Percentiles rank a stretch among this genome's conserved stretches.
Evolutionary conservation across 192 early-diverging fungal genomes (phyloP).

Genomic region (Phlyctochytrium planicorne): DNA sequence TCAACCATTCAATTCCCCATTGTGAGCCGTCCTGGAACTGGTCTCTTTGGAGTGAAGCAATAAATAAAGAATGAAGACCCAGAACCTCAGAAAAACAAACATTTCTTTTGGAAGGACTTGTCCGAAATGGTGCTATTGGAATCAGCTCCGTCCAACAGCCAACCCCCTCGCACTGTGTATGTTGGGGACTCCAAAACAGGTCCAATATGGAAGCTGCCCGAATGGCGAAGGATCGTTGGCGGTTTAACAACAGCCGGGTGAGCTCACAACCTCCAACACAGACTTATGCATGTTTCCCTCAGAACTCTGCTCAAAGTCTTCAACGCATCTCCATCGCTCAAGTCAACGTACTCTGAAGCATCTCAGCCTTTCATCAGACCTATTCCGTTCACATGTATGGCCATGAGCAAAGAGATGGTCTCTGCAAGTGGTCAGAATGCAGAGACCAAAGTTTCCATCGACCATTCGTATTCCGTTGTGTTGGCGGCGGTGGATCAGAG

Average conservation of each 20-base stretch:
- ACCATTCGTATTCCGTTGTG: constrained; percentile 23
- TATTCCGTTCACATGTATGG: constrained; percentile 32
- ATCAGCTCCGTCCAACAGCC: too few species aligned
- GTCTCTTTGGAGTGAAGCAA: constrained; percentile 24
- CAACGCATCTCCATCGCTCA: constrained; percentile 15
- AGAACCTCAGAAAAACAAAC: neutral
- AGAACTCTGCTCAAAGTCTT: constrained; percentile 36
- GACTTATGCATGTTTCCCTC: neutral
- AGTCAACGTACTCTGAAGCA: neutral
- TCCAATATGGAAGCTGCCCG: constrained; percentile 25
- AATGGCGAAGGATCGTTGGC: constrained; percentile 39
- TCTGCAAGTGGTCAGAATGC: neutral
- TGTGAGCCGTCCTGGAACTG: constrained; percentile 38
- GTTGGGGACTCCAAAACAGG: constrained; percentile 36
- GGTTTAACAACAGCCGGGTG: constrained; percentile 27
- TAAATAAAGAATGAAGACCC: neutral
- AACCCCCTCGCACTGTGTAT: constrained; percentile 28
- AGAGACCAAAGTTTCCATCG: neutral
- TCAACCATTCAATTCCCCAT: constrained; percentile 47
- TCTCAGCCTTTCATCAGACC: constrained; percentile 12
- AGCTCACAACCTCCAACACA: constrained; percentile 8
- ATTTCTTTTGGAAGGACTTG: too few species aligned
- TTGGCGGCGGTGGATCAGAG: constrained; percentile 46
- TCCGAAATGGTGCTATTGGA: too few species aligned
- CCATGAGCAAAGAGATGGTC: constrained; percentile 26